Evolutionary conservation across 768 basidiomycete species (phyloP).

Genomic region (Gelatoporia subvermispora): DNA sequence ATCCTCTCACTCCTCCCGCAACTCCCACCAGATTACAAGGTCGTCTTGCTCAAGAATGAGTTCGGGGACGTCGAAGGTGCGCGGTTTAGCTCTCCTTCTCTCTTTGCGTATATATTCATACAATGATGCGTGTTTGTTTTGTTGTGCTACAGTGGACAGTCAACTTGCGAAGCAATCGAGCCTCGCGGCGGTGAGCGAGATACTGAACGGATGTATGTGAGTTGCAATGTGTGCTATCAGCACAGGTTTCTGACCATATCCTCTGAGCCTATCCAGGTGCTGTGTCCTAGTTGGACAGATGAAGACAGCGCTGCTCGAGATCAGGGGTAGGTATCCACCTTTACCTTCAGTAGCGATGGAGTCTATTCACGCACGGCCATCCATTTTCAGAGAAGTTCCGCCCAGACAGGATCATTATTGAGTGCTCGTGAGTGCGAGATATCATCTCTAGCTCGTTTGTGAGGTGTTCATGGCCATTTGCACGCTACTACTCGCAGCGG

Average conservation of each 20-base stretch:
- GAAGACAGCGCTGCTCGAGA: conserved; percentile 85
- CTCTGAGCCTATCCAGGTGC: conserved; percentile 47
- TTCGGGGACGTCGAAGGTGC: conserved; percentile 90
- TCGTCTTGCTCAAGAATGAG: conserved; percentile 92
- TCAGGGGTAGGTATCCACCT: conserved; percentile 49
- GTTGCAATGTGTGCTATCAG: conserved; percentile 15
- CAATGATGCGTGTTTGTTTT: not conserved
- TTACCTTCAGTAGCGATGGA: not conserved
- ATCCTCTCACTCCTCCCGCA: conserved; percentile 81
- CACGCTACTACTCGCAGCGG: conserved; percentile 46
- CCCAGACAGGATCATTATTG: conserved; percentile 91
- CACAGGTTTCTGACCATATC: not conserved
- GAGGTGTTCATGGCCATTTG: not conserved
- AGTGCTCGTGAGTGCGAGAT: conserved; percentile 69
- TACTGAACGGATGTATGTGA: conserved; percentile 94
- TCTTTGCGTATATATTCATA: not conserved
- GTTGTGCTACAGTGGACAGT: conserved; percentile 69
- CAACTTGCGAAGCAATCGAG: conserved; percentile 83
- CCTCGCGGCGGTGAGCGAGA: conserved; percentile 85
- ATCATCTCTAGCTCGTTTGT: not conserved
- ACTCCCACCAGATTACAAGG: conserved; percentile 81
- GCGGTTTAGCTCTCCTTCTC: not conserved
- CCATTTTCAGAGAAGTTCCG: conserved; percentile 61
- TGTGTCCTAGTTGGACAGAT: conserved; percentile 94
- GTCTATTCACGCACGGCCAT: not conserved